These are phyloP conservation scores for Silybum marianum DNA, from an alignment of 129 eudicot species.

Conservation along the genomic window DNA sequence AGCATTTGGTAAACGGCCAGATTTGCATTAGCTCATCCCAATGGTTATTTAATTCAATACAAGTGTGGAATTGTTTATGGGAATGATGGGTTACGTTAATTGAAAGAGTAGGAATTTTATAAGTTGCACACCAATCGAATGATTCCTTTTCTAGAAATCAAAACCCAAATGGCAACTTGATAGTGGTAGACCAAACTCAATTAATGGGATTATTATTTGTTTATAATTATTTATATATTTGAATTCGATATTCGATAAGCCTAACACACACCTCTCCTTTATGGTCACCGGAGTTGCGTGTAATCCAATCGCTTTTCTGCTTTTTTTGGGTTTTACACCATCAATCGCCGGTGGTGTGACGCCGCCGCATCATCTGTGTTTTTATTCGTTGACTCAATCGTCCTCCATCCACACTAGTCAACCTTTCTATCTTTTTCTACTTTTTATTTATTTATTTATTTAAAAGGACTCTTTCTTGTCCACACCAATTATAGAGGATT, in stretches of 20 bases:
- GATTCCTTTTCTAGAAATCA: slow-evolving; percentile 30
- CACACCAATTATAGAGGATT: neutral
- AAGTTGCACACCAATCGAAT: slow-evolving; percentile 31
- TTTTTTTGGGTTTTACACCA: neutral
- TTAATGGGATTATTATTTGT: neutral
- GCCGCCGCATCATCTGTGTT: slow-evolving; percentile 6
- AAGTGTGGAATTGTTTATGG: neutral
- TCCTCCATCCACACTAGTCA: slow-evolving; percentile 14
- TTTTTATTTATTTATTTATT: neutral
- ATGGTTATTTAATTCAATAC: too few species aligned
- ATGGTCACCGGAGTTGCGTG: slow-evolving; percentile 12
- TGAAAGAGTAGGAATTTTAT: slow-evolving; percentile 18
- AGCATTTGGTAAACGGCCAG: too few species aligned
- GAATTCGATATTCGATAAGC: slow-evolving; percentile 5
- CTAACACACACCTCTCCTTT: slow-evolving; percentile 15
- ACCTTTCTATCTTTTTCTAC: neutral
- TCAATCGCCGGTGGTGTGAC: slow-evolving; percentile 14
- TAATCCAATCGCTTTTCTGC: slow-evolving; percentile 4
- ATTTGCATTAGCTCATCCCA: too few species aligned
- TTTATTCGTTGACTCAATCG: slow-evolving; percentile 19
- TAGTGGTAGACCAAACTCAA: slow-evolving; percentile 11
- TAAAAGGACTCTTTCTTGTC: neutral
- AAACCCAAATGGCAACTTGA: slow-evolving; percentile 29
- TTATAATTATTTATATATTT: neutral
- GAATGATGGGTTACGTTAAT: slow-evolving; percentile 20